These are phyloP conservation scores for Scheffersomyces segobiensis DNA, from an alignment of 1,139 yeast genomes.

Conservation along the genomic window DNA sequence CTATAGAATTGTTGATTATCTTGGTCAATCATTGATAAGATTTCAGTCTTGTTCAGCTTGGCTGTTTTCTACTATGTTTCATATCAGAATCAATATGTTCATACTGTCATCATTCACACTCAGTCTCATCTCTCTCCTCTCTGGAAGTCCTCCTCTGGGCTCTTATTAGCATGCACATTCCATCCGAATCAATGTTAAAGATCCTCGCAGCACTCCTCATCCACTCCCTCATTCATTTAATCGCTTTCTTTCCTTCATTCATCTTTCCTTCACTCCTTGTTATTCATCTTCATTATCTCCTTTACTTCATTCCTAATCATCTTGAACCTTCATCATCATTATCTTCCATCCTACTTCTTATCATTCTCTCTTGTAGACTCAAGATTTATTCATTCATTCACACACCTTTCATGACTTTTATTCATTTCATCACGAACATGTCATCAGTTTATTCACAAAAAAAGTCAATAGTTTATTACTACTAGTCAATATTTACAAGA, in stretches of 20 bases:
- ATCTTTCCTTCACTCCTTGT: conserved; percentile 6
- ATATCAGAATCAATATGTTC: too few relatives aligned
- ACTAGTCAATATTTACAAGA: not conserved
- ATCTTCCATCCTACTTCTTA: not conserved
- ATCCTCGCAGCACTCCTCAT: conserved; percentile 4
- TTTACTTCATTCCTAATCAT: not conserved
- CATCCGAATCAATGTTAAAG: conserved; percentile 1
- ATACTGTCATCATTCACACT: not conserved
- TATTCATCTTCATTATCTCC: conserved; percentile 1
- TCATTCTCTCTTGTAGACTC: not conserved
- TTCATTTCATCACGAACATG: conserved; percentile 1
- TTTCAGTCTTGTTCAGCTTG: conserved; percentile 1
- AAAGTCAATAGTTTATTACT: not conserved
- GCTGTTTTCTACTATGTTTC: too few relatives aligned
- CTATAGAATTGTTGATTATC: not conserved
- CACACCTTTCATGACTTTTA: conserved; percentile 6
- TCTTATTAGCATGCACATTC: conserved; percentile 2
- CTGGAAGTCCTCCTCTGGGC: not conserved
- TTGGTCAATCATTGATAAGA: not conserved
- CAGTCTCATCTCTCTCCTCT: not conserved
- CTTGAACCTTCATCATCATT: not conserved
- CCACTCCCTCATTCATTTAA: not conserved
- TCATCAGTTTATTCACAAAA: not conserved
- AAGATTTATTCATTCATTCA: not conserved
- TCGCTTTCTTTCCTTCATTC: conserved; percentile 6